Evolutionary conservation across 2,329 filamentous ascomycete species (phyloP), one percentile per base, ranked within the genome.

Genomic region (Talaromyces rugulosus): DNA sequence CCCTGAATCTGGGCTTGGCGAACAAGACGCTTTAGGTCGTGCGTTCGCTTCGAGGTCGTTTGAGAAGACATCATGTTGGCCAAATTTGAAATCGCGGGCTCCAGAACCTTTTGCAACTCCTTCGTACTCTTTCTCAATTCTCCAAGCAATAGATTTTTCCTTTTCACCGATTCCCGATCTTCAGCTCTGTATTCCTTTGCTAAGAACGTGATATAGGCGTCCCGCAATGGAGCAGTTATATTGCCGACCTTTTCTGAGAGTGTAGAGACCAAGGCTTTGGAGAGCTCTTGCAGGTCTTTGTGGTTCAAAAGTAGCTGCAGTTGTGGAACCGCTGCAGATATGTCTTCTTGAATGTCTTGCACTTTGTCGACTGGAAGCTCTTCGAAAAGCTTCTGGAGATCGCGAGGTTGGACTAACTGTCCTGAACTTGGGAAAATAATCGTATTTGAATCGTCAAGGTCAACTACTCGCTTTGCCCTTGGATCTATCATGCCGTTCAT

Each of bases 51-150:
- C 8, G 68, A 70, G 8, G 68, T 70, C 23, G 65, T 69, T 58
- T 68, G 68, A 16, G 68, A 65, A 36, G 69, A 71, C 44, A 70
- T 65, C 65, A 70, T 70, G 36, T 65, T 68, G n/a, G 62, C 64
- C 34, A 71, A 52, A 18, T 59, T 56, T 31, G 58, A 60, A 51
- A 60, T 60, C 6, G 42, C 52, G 14, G 51, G 52, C 40, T 60
- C 58, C 28, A 56, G 40, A 56, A 40, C 40, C 52, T 14, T 50
- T 40, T 60, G 58, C 44, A 60, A 18, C 23, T 60, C 52, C 23
- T 56, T 60, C n/a, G 58, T 60, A 33, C 50, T 47, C 23, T 60
- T 56, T 56, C 52, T 60, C 40, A 60, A 8, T 23, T 56, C 44
- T 36, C 58, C 58, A 56, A 60, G 52, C 36, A 60, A 30, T 30